Evolutionary conservation across 768 basidiomycete genomes (phyloP), one percentile per base, ranked within the genome.

Genomic region (Saitozyma sp.): DNA sequence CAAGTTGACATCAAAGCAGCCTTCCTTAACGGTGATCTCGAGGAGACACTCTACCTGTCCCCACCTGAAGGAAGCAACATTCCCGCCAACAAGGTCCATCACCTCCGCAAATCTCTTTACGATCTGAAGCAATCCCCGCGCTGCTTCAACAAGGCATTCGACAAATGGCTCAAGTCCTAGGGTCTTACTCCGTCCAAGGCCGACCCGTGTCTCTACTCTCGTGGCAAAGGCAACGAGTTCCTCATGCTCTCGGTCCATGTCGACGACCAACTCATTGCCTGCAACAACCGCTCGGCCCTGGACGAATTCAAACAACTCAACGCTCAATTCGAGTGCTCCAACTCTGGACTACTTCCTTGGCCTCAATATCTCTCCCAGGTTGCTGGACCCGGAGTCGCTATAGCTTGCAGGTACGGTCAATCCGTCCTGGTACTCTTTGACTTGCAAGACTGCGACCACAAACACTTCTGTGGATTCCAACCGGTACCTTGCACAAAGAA

Each of bases 1-100:
- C 56, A 63, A 50, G 62, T 62, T 8, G 64, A 63, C 45, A 62
- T 66, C 62, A 58, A 49, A 10, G 61, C 50, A 3, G 64, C 62
- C 3, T 58, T 66, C 62, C 64, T 65, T 8, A 65, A 65, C 45
- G 61, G 54, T 13, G 49, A 62, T 37, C 52, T 62, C 3, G 46
- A 51, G 48, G 50, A 62, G 45, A 54, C 37, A 3, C 55, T 59
- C 17, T 59, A 53, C 50, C 11, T 59, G 19, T 11, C 37, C 3
- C 58, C 58, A 52, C 58, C 58, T 3, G 58, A 59, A 53, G 50
- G 58, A 20, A 19, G n/a, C n/a, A 42, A 59, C n/a, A 59, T 53
- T 10, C 50, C 58, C 11, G 17, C 58, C 9, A 20, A 40, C 53
- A 43, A 42, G 4, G 59, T 64, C 19, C 50, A 55, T n/a, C n/a